Base-by-base conservation (phyloP, 495 filamentous ascomycete species). In the Penicillium desertorum region DNA sequence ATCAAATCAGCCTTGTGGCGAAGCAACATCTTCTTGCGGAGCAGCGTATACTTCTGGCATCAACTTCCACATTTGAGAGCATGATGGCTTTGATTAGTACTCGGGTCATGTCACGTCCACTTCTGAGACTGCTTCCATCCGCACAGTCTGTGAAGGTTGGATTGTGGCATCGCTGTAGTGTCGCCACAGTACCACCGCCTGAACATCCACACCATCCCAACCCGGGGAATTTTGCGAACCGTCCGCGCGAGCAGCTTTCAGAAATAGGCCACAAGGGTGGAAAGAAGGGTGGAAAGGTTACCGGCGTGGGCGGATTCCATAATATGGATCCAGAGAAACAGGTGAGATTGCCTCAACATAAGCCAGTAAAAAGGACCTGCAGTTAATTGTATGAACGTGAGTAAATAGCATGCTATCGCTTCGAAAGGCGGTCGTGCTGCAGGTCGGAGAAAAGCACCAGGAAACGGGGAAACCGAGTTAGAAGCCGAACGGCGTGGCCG, bases 181-280 rank as follows among this genome's bases (percentile, higher is more conserved):
- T 66, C 43, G 61, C 61, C 47, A 63, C 58, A 16, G 51, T 51
- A 43, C 45, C 66, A 77, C 58, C 53, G 7, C 14, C 48, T 3
- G 7, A 16, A 43, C 30, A 27, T 9, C 41, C 29, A 7, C 37
- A 34, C 4, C 62, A 85, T 62, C 70, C 69, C 34, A 88, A 87
- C 61, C 82, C 82, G 42, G 77, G 78, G 20, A 86, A 87, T 67
- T 87, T 87, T 69, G 79, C 43, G 10, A 55, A 54, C 20, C 52
- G 52, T 25, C 23, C 52, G 4, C 42, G 45, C 14, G 51, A 55
- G 4, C 43, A 55, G 20, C 52, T 55, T 46, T 45, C 42, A 19
- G 43, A 43, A 2, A 55, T 55, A 23, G 52, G 43, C 19, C 52
- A 55, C 7, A 55, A 55, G 62, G 81, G 79, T 6, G 80, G 77